phyloP scores from a whole-genome alignment of 78 protist genomes.

The Bodo saltans region DNA sequence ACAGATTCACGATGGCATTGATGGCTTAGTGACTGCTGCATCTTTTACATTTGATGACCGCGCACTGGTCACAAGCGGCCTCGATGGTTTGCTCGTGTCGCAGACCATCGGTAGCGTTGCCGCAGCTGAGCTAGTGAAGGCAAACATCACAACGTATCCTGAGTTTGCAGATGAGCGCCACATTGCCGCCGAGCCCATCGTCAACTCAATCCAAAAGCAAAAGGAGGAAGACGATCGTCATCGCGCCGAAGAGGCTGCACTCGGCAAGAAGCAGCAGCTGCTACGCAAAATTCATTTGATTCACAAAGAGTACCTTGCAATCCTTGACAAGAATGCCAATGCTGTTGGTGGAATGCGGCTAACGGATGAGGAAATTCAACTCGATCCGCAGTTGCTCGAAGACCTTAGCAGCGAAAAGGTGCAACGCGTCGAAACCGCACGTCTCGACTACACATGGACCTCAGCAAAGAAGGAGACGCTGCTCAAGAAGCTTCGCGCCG shows the following conservation, averaged over 20 bases:
- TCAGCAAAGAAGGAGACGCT: neutral
- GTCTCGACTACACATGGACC: neutral
- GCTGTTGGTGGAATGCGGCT: slow-evolving; percentile 7
- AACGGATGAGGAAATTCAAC: neutral
- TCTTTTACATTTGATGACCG: slow-evolving; percentile 37
- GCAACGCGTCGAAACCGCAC: neutral
- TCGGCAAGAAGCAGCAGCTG: neutral
- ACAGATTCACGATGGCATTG: neutral
- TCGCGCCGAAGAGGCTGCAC: neutral
- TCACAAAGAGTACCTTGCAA: slow-evolving; percentile 19
- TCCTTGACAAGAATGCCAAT: slow-evolving; percentile 24
- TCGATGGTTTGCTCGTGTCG: slow-evolving; percentile 39
- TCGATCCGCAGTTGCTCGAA: slow-evolving; percentile 40
- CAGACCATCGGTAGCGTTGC: neutral
- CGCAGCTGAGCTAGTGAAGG: too few species aligned
- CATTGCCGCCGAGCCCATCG: neutral
- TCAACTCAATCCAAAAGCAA: neutral
- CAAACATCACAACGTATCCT: too few species aligned
- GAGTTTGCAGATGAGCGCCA: too few species aligned
- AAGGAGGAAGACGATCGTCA: neutral
- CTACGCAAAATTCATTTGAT: neutral
- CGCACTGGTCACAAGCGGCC: slow-evolving; percentile 36
- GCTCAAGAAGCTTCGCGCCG: neutral
- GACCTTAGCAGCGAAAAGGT: neutral
- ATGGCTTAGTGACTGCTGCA: neutral